Conservation (phyloP, 1,139 yeast species). For the Pichia sp. region DNA sequence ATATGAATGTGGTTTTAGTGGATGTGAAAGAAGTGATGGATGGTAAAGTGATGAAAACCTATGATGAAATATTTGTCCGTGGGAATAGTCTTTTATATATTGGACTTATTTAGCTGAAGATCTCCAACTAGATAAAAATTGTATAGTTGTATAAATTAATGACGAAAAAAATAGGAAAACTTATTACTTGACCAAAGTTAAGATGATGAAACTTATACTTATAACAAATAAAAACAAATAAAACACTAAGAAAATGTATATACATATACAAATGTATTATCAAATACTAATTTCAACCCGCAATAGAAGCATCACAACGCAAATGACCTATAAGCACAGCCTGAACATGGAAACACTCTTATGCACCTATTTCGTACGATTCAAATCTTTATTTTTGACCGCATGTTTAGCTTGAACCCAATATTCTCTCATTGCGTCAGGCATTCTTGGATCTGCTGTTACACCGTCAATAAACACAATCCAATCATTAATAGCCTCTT, state of each 20-base stretch:
- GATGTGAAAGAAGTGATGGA: constrained; percentile 61
- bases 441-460: constrained; percentile 49
- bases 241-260: neutral
- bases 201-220: neutral
- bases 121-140: neutral
- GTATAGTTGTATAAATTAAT: neutral
- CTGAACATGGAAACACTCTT: no score
- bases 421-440: constrained; percentile 45
- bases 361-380: no score
- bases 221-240: neutral
- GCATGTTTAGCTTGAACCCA: constrained; percentile 37
- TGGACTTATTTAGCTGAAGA: neutral
- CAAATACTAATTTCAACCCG: no score
- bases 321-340: no score
- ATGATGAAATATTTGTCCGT: constrained; percentile 79
- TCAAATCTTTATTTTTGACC: no score
- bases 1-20: constrained; percentile 88
- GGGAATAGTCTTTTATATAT: constrained; percentile 74
- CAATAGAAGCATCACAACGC: no score
- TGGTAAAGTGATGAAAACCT: constrained; percentile 47
- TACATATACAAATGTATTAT: no score
- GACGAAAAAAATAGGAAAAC: neutral
- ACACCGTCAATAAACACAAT: constrained; percentile 67
- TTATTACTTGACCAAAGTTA: neutral
- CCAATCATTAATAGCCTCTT: constrained; percentile 59